Percentiles rank a stretch among this genome's conserved stretches.
phyloP scores from a whole-genome alignment of 139 green algal species.

The Ostreobium quekettii region DNA sequence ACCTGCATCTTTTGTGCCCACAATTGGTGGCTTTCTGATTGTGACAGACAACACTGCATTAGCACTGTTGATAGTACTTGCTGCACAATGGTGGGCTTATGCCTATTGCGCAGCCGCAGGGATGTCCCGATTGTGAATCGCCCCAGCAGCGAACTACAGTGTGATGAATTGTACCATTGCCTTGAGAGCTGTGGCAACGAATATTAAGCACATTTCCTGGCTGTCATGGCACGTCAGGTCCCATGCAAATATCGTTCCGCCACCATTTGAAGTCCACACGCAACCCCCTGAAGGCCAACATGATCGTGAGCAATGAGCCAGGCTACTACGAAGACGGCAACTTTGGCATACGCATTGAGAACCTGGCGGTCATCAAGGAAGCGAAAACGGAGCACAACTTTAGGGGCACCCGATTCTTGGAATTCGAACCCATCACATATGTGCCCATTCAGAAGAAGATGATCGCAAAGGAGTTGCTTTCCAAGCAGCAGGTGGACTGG shows the following conservation, averaged over 20 bases:
- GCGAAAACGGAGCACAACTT: slow-evolving; percentile 54
- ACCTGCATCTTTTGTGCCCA: too few species aligned
- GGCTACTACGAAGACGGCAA: slow-evolving; percentile 93
- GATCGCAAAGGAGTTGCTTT: slow-evolving; percentile 60
- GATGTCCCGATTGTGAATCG: too few species aligned
- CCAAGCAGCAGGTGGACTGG: slow-evolving; percentile 59
- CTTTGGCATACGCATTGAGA: slow-evolving; percentile 96
- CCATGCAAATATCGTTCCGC: slow-evolving; percentile 6
- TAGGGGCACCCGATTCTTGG: slow-evolving; percentile 63
- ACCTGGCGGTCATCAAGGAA: slow-evolving; percentile 73
- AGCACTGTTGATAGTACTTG: too few species aligned
- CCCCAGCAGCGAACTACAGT: too few species aligned
- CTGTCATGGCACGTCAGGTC: too few species aligned
- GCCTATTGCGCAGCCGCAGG: too few species aligned
- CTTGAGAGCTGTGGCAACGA: too few species aligned
- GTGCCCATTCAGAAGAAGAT: slow-evolving; percentile 89
- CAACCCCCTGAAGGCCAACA: slow-evolving; percentile 36
- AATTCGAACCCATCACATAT: slow-evolving; percentile 79
- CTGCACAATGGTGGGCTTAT: too few species aligned
- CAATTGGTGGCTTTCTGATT: too few species aligned
- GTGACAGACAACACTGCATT: too few species aligned
- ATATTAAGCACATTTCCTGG: too few species aligned
- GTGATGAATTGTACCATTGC: too few species aligned
- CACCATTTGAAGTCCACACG: background rate
- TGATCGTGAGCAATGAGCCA: slow-evolving; percentile 87